Conservation (phyloP, 495 filamentous ascomycete species). For the Immersiella caudata region DNA sequence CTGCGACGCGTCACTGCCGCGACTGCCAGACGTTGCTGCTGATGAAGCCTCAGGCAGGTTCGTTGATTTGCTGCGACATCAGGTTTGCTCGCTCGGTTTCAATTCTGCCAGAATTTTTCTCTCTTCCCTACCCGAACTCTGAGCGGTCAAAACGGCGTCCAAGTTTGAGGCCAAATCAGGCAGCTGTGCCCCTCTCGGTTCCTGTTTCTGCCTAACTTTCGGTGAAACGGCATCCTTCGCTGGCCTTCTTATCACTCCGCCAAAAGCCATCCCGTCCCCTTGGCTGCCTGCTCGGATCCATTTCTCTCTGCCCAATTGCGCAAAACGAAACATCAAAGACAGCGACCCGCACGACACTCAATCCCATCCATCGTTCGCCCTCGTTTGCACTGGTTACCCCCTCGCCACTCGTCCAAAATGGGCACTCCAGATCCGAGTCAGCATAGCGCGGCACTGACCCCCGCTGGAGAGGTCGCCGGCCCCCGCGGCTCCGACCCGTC, state of each 20-base stretch:
- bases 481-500: background rate
- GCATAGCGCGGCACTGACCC: background rate
- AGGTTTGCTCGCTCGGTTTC: background rate
- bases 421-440: background rate
- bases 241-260: background rate
- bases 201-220: background rate
- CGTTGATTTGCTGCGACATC: background rate
- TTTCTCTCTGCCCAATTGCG: conserved; percentile 7
- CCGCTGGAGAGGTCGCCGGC: background rate
- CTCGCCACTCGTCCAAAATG: background rate
- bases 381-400: background rate
- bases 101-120: background rate
- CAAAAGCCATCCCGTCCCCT: background rate
- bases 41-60: background rate
- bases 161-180: too few relatives aligned
- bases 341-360: background rate
- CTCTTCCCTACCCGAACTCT: background rate
- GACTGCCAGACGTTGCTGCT: background rate
- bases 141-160: too few relatives aligned
- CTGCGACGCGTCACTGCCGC: background rate
- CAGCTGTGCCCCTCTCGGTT: background rate
- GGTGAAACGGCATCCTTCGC: background rate
- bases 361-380: background rate
- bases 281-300: background rate
- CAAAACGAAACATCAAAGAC: conserved; percentile 1